Evolutionary conservation across 164 flowering plant genomes (phyloP), one percentile per base, ranked within the genome.

Genomic region (Magnolia officinalis): DNA sequence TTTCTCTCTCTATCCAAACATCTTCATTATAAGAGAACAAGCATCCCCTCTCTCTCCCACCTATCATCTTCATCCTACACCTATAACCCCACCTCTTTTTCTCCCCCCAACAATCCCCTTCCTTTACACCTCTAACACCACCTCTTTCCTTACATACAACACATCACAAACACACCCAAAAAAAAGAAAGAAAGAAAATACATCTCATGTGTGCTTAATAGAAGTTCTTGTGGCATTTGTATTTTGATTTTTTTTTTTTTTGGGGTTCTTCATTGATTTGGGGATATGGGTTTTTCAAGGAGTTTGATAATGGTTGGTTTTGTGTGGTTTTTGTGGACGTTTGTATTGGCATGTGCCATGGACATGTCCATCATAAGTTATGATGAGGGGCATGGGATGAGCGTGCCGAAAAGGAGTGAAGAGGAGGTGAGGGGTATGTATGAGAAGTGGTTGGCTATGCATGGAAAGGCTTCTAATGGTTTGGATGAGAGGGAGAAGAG

Each of bases 381-480:
- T 78, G 63, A 77, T 68, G 26, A 75, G 71, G 31, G 14, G 50
- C 71, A 67, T 67, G 71, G 71, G 6, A 31, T 24, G 71, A 31
- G 31, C 16, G 50, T 20, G 20, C 21, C 20, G n/a, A 63, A 76
- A 66, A 67, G 90, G 65, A 85, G 64, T 76, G 88, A 89, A 7
- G 87, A 71, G 11, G 90, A 90, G 74, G 79, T 87, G 21, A 83
- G 6, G 83, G 55, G 24, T 24, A 26, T 89, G 14, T 90, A 91
- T 81, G 83, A 84, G 24, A 23, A 75, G 20, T 93, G 98, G 98
- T 78, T 85, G 0, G 84, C 73, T 18, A 78, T 81, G 77, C 93
- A 93, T 72, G 82, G 84, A 4, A 91, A 90, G 74, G 18, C 78
- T 0, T 85, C 87, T 73, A 91, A 91, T 82, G 89, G 77, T 0